Base-by-base conservation (phyloP, 371 early-diverging fungal species). In the Mortierella sp. region DNA sequence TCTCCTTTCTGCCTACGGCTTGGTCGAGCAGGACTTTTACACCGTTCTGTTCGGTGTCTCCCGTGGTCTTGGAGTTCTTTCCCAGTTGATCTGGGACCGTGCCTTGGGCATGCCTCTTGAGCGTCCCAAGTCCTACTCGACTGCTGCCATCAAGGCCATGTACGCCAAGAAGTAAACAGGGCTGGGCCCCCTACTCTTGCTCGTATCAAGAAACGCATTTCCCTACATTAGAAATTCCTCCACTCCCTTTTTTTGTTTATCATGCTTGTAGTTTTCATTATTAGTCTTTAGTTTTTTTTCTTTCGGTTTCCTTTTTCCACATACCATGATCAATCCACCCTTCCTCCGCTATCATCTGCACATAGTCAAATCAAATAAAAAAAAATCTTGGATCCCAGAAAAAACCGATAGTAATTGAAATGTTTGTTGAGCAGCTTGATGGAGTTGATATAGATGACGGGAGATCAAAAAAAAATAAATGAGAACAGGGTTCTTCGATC, bases 31-130 rank as follows among this genome's bases (percentile, higher is more conserved):
- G 91, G 97, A 98, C 91, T 99, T 93, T 92, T 99, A 99, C 96
- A 99, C 99, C 50, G 99, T 99, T 66, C 91, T 99, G 77, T 99
- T 99, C 79, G 99, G 98, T 91, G 99, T 99, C 68, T 97, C 98
- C 76, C 96, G 99, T 87, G 95, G 97, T 80, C 91, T 98, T 67
- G 99, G 99, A 89, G 97, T 95, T 81, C 92, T 96, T 78, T 86
- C 96, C 68, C 97, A 97, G 85, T 92, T 98, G 85, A 94, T 98
- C 90, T 98, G 98, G 98, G 97, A 96, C 88, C 94, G 99, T 85
- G 97, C 96, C 79, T 93, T 98, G 45, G 97, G 98, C 69, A 89
- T 97, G 87, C 97, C 98, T 55, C 89, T 98, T 61, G 98, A 98
- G 90, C 93, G 98, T 70, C 99, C 99, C 82, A 98, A 98, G 93